phyloP scores from a whole-genome alignment of 1,139 yeast species.

The Nakaseomyces uthaithaninus region DNA sequence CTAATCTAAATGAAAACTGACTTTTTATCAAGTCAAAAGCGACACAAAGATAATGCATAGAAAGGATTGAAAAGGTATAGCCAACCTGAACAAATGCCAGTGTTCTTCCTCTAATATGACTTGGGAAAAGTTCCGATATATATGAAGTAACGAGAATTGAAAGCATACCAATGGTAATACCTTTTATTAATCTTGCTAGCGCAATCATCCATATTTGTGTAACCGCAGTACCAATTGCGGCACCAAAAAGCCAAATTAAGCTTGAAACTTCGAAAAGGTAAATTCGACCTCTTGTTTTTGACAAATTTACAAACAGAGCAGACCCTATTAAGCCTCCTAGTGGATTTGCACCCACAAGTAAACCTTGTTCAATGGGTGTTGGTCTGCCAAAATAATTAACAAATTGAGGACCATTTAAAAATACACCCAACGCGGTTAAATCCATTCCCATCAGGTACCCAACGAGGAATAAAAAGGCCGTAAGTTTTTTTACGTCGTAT shows the following conservation, averaged over 20 bases:
- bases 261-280: constrained; percentile 25
- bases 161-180: constrained; percentile 63
- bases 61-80: constrained; percentile 57
- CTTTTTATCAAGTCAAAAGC: constrained; percentile 35
- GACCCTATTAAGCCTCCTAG: constrained; percentile 36
- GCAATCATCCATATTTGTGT: constrained; percentile 33
- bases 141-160: constrained; percentile 68
- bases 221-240: constrained; percentile 30
- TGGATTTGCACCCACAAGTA: constrained; percentile 38
- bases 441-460: constrained; percentile 64
- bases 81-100: constrained; percentile 64
- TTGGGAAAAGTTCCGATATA: constrained; percentile 65
- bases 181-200: constrained; percentile 56
- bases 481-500: not conserved
- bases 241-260: constrained; percentile 33
- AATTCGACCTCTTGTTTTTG: constrained; percentile 30
- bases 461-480: constrained; percentile 37
- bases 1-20: constrained; percentile 51
- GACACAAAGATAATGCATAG: constrained; percentile 32
- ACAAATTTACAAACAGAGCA: constrained; percentile 25
- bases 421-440: constrained; percentile 59
- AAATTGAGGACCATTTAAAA: constrained; percentile 42
- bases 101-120: constrained; percentile 54
- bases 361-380: constrained; percentile 34
- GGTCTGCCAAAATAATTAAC: constrained; percentile 41